phyloP scores from a whole-genome alignment of 352 stramenopile species.

The Pseudoperonospora humuli region DNA sequence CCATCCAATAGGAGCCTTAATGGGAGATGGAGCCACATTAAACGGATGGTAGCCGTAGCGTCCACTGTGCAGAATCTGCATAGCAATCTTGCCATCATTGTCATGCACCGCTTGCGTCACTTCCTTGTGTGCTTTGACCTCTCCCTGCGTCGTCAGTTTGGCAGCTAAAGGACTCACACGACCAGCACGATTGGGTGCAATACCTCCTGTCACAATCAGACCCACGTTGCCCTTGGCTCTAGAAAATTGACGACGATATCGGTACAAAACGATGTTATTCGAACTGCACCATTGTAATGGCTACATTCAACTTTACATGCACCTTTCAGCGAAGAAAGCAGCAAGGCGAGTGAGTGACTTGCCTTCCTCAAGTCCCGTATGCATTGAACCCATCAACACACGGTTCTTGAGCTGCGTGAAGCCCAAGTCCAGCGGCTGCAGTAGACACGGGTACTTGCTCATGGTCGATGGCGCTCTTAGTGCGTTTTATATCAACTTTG shows the following conservation, averaged over 20 bases:
- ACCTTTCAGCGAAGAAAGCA: constrained; percentile 91
- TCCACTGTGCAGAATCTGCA: constrained; percentile 91
- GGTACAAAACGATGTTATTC: not conserved
- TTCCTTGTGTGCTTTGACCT: constrained; percentile 87
- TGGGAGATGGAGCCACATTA: constrained; percentile 86
- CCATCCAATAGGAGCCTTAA: constrained; percentile 92
- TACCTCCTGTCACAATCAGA: constrained; percentile 91
- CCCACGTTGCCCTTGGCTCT: constrained; percentile 88
- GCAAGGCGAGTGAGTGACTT: constrained; percentile 80
- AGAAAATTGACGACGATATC: not conserved
- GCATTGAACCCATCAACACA: constrained; percentile 89
- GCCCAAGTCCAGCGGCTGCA: constrained; percentile 70
- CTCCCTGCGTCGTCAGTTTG: constrained; percentile 87
- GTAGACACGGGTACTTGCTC: constrained; percentile 71
- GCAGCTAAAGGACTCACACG: constrained; percentile 90
- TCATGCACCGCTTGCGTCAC: constrained; percentile 92
- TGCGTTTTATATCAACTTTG: not conserved
- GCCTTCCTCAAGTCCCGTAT: constrained; percentile 87
- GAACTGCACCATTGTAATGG: not conserved
- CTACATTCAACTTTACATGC: not conserved
- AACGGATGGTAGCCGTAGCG: constrained; percentile 97
- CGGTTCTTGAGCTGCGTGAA: constrained; percentile 83
- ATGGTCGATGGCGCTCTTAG: constrained; percentile 9
- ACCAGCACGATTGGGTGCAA: constrained; percentile 91
- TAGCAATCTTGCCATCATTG: constrained; percentile 76